Base-by-base conservation (phyloP, 23 red algal genomes). In the Pyropia haitanensis region DNA sequence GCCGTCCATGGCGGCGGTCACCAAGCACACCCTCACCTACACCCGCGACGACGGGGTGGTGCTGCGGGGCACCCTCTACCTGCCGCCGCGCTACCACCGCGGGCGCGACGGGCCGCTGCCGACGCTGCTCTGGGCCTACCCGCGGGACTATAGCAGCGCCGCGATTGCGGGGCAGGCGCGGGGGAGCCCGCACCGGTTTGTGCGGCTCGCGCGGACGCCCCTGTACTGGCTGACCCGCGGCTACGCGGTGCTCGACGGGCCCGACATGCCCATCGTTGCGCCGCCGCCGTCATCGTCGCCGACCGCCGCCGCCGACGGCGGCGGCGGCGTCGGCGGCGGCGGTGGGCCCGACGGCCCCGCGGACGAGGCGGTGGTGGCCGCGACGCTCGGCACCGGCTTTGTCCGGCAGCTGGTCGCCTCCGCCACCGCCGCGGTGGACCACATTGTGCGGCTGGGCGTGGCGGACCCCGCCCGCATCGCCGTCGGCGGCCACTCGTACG, bases 111-210 rank as follows among this genome's bases (percentile, higher is more conserved):
- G 78, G 27, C 83, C 77, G 5, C 62, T 88, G 17, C 78, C 83
- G 61, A 65, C 79, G 59, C 85, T 96, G 51, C 68, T 96, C n/a
- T 96, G 91, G 91, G 91, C 91, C 39, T 96, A 96, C 63, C 91
- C 91, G 51, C 77, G 83, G 22, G 91, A 96, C 63, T 96, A 80
- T 56, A 76, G 75, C 27, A 82, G 66, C 15, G 69, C 68, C 0
- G 75, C 77, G 9, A 70, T 73, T 65, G 91, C 91, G 29, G 77
- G 83, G 15, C 91, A 96, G 34, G 75, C 71, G 18, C 71, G 78
- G 53, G 91, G 82, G 49, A 90, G 85, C 18, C 91, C 91, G 23
- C 77, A 75, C 23, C 63, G 91, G n/a, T 96, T 96, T 56, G 75
- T 85, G 24, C 68, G 74, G 14, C 68, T 96, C 6, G 84, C 83